Evolutionary conservation across 148 eudicot genomes (phyloP), one percentile per base, ranked within the genome.

Genomic region (Fagopyrum esculentum): DNA sequence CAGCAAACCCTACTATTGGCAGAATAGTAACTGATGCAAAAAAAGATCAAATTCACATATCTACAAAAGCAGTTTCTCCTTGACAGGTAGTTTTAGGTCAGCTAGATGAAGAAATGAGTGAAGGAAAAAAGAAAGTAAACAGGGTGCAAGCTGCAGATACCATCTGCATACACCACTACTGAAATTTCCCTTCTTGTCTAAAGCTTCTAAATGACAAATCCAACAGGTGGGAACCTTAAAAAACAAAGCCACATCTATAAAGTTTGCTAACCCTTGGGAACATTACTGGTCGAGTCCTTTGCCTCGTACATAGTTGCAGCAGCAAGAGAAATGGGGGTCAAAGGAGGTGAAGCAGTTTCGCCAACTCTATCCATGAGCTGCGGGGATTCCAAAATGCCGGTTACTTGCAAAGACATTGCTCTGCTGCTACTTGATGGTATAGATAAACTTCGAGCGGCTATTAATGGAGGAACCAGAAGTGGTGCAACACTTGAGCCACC

Each of bases 381-480:
- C 63, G 90, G 76, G 75, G 90, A 76, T 74, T 85, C 90, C 73
- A 84, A 50, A 49, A 83, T 83, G 82, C 84, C 79, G 72, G 87
- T 35, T 44, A 74, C 78, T 73, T 80, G 78, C 66, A 81, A 79
- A 17, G 88, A 73, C 64, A 73, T 81, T 29, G 86, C 77, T 87
- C 90, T 91, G 77, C 88, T 87, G 81, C 82, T 82, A 50, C 89
- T 86, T 13, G 96, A 89, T 57, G 95, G 98, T 78, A 90, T 92
- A 45, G 98, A 95, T 78, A 87, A 89, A 81, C 93, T 90, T 57
- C 96, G 80, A 77, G 92, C 82, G 77, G 90, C 85, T 50, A 92
- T 84, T 63, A 84, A 75, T 9, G 93, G 96, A 59, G 98, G 98
- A 60, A 81, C 66, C 35, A 96, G 93, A 81, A 95, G 91, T 29